Conservation (phyloP, 2,329 filamentous ascomycete species). For the Emericellopsis atlantica region DNA sequence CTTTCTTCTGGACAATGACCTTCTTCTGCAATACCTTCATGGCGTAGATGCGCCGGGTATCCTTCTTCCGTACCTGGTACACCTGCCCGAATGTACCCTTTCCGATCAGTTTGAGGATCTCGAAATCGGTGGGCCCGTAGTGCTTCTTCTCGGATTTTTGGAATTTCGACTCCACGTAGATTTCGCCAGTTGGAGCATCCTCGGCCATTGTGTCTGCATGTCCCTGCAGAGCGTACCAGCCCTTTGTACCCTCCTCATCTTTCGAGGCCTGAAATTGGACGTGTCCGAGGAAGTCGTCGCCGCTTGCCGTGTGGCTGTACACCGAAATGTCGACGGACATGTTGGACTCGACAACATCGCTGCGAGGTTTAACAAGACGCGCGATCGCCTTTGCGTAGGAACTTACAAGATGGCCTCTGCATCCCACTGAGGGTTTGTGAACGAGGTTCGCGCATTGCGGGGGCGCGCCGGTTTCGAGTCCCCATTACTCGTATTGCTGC, state of each 20-base stretch:
- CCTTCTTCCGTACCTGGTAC: constrained; percentile 95
- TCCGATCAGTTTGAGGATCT: constrained; percentile 90
- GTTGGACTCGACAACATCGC: constrained; percentile 86
- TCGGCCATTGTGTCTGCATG: constrained; percentile 60
- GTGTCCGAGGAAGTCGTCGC: constrained; percentile 86
- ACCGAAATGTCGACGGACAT: constrained; percentile 87
- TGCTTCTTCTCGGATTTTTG: constrained; percentile 81
- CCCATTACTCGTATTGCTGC: constrained; percentile 78
- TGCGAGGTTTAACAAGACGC: constrained; percentile 20
- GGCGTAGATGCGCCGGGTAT: constrained; percentile 89
- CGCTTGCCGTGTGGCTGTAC: constrained; percentile 68
- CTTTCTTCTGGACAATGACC: constrained; percentile 99
- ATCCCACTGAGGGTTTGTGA: constrained; percentile 88
- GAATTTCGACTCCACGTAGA: constrained; percentile 76
- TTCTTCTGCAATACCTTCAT: constrained; percentile 99
- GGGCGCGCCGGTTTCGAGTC: constrained; percentile 51
- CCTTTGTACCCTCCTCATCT: constrained; percentile 59
- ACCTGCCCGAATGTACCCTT: constrained; percentile 98
- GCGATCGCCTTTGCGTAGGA: background rate
- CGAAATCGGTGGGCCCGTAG: constrained; percentile 89
- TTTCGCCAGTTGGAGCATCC: constrained; percentile 71
- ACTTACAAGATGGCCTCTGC: constrained; percentile 89
- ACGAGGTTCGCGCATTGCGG: constrained; percentile 38
- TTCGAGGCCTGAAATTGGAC: constrained; percentile 62
- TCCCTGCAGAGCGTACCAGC: constrained; percentile 75